Conservation (phyloP, 1,284 basidiomycete genomes). For the Pyrrhoderma noxium region DNA sequence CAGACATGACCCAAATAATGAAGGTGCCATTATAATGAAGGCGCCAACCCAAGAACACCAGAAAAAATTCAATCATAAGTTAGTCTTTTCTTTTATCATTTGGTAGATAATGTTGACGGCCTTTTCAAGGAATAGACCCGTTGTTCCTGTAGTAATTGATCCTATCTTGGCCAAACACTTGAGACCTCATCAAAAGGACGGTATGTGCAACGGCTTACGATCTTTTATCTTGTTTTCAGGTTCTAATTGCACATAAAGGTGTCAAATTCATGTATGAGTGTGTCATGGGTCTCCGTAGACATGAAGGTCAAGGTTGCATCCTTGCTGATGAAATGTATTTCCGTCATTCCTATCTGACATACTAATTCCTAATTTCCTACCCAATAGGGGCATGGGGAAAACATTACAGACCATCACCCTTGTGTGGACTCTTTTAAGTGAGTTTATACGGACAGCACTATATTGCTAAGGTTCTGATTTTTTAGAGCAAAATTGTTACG, state of each 20-base stretch:
- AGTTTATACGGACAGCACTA: constrained; percentile 22
- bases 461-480: constrained; percentile 9
- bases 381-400: constrained; percentile 84
- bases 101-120: background rate
- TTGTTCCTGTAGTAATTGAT: constrained; percentile 91
- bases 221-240: constrained; percentile 7
- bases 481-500: constrained; percentile 80
- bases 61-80: constrained; percentile 63
- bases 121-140: constrained; percentile 36
- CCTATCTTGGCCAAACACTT: constrained; percentile 74
- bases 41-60: constrained; percentile 66
- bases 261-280: constrained; percentile 92
- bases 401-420: constrained; percentile 88
- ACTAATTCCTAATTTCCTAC: constrained; percentile 11
- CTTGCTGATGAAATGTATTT: constrained; percentile 91
- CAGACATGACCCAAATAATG: constrained; percentile 69
- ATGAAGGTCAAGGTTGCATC: constrained; percentile 89
- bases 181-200: constrained; percentile 89
- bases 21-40: constrained; percentile 84
- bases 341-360: constrained; percentile 12
- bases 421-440: constrained; percentile 84
- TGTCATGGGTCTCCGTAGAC: constrained; percentile 88
- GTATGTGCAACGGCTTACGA: constrained; percentile 32
- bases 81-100: background rate
- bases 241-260: constrained; percentile 33